Conservation (phyloP, 1,139 yeast genomes). For the Schizosaccharomyces versatilis region DNA sequence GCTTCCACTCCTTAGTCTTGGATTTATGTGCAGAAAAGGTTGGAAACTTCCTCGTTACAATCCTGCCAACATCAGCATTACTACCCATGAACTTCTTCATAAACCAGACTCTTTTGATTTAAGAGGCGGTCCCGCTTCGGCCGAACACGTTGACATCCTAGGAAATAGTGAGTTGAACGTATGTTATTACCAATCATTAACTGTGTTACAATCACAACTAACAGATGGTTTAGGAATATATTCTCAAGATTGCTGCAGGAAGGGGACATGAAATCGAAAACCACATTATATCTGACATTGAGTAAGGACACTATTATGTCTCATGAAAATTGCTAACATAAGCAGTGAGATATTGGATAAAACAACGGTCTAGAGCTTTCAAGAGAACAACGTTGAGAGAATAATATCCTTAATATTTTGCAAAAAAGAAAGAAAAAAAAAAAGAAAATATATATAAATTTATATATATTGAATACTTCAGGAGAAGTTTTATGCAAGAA, state of each 20-base stretch:
- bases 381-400: background rate
- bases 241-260: background rate
- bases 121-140: constrained; percentile 92
- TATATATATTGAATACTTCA: background rate
- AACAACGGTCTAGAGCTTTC: background rate
- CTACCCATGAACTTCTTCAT: constrained; percentile 71
- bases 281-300: background rate
- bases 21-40: constrained; percentile 16
- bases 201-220: background rate
- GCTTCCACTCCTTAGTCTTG: constrained; percentile 61
- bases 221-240: background rate
- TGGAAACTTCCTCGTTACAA: constrained; percentile 32
- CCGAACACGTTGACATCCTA: constrained; percentile 89
- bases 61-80: constrained; percentile 54
- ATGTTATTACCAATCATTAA: background rate
- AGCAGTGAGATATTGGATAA: background rate
- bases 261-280: background rate
- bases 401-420: background rate
- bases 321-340: background rate
- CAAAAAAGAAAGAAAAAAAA: background rate
- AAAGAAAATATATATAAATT: too few species aligned
- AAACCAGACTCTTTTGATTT: constrained; percentile 87
- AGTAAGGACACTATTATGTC: background rate
- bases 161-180: constrained; percentile 75
- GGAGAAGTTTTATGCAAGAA: constrained; percentile 24